Evolutionary conservation across 2,329 filamentous ascomycete species (phyloP).

Genomic region (Fusarium sp.): DNA sequence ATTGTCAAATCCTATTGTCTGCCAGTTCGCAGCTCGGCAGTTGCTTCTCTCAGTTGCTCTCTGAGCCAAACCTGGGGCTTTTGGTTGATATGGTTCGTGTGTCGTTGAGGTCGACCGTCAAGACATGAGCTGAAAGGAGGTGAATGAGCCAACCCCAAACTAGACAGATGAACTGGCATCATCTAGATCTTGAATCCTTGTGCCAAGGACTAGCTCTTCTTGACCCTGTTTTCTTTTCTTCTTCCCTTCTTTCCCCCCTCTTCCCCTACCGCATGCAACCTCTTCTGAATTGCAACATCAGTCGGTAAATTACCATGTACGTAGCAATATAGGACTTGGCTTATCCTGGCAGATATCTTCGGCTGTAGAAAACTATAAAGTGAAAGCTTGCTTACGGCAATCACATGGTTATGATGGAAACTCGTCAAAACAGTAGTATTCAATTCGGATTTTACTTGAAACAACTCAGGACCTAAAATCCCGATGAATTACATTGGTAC

Average conservation of each 20-base stretch:
- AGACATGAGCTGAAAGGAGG: slow-evolving; percentile 1
- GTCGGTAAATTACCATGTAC: not conserved
- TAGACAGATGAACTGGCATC: not conserved
- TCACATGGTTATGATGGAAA: not conserved
- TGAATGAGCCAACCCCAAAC: not conserved
- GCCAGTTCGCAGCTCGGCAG: not conserved
- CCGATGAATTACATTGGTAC: not conserved
- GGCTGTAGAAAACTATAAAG: not conserved
- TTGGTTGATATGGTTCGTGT: not conserved
- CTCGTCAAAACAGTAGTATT: not conserved
- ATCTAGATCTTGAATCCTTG: slow-evolving; percentile 18
- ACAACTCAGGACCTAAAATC: not conserved
- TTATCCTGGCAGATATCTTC: not conserved
- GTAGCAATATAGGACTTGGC: not conserved
- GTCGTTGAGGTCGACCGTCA: not conserved
- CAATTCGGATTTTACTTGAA: not conserved
- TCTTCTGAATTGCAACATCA: not conserved
- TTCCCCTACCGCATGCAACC: not conserved
- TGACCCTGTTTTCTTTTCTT: not conserved
- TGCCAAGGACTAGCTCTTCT: not conserved
- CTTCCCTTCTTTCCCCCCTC: not conserved
- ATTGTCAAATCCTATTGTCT: slow-evolving; percentile 6
- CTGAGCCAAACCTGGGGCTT: not conserved
- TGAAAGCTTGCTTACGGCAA: not conserved
- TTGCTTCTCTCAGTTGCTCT: not conserved